Evolutionary conservation across 768 basidiomycete species (phyloP).

Genomic region (Mycena galericulata): DNA sequence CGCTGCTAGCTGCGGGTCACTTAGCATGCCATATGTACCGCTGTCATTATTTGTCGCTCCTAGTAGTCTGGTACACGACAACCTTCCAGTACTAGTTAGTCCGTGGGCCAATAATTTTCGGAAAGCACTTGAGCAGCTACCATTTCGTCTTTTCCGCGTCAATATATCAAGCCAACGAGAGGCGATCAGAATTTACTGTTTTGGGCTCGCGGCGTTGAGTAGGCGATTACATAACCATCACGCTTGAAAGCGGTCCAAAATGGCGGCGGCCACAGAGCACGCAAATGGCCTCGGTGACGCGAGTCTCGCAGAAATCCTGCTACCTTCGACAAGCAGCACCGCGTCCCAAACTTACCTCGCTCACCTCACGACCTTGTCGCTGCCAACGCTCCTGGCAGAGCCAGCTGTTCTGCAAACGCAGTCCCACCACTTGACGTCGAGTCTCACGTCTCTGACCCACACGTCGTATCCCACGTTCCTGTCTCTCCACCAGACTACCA

Average conservation of each 20-base stretch:
- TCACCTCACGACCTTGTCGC: slow-evolving; percentile 72
- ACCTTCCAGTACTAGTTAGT: too few species aligned
- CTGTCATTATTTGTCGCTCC: too few species aligned
- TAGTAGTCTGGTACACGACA: too few species aligned
- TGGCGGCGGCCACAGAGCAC: not conserved
- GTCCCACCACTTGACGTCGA: slow-evolving; percentile 87
- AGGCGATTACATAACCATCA: too few species aligned
- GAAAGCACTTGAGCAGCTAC: too few species aligned
- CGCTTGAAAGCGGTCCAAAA: not conserved
- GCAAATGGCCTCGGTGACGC: slow-evolving; percentile 13
- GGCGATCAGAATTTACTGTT: too few species aligned
- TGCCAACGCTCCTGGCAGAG: slow-evolving; percentile 77
- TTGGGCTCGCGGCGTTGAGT: too few species aligned
- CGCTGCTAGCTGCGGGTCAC: too few species aligned
- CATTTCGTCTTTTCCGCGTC: too few species aligned
- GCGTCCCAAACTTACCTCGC: slow-evolving; percentile 67
- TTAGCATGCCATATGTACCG: too few species aligned
- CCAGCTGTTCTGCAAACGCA: slow-evolving; percentile 86
- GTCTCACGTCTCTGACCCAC: slow-evolving; percentile 89
- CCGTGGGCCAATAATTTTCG: too few species aligned
- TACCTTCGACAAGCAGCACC: slow-evolving; percentile 16
- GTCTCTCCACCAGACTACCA: slow-evolving; percentile 85
- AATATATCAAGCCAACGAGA: too few species aligned
- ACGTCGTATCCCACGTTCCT: slow-evolving; percentile 94
- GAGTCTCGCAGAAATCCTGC: slow-evolving; percentile 23